Evolutionary conservation across 495 filamentous ascomycete genomes (phyloP).

Genomic region (Pseudotulostoma volvatum): DNA sequence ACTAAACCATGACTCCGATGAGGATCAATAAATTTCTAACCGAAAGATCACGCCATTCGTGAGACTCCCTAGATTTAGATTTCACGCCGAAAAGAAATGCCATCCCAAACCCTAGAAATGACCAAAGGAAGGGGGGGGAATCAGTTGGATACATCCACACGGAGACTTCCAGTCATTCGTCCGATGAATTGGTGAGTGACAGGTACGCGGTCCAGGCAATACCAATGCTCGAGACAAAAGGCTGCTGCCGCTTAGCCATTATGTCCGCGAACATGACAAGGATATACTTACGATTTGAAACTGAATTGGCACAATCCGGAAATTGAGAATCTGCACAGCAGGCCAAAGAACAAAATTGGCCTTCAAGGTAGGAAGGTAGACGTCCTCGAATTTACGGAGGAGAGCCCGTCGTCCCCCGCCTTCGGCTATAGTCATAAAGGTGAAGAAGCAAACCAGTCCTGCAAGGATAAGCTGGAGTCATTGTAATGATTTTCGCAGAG

Average conservation of each 20-base stretch:
- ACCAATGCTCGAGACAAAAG: constrained; percentile 90
- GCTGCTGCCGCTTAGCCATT: constrained; percentile 33
- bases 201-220: constrained; percentile 99
- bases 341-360: constrained; percentile 97
- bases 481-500: neutral
- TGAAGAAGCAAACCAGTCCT: constrained; percentile 83
- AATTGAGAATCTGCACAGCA: constrained; percentile 90
- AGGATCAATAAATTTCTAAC: no score
- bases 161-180: no score
- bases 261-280: neutral
- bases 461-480: constrained; percentile 1
- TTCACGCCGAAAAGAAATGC: no score
- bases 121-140: no score
- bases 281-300: constrained; percentile 75
- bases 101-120: no score
- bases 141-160: no score
- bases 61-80: no score
- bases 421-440: constrained; percentile 90
- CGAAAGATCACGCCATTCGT: no score
- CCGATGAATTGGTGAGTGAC: constrained; percentile 79
- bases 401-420: constrained; percentile 75
- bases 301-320: constrained; percentile 83
- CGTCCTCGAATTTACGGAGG: constrained; percentile 71
- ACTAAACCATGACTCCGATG: no score
- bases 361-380: constrained; percentile 85